Conservation (phyloP, 2,329 filamentous ascomycete genomes). For the Bisporella sp. region DNA sequence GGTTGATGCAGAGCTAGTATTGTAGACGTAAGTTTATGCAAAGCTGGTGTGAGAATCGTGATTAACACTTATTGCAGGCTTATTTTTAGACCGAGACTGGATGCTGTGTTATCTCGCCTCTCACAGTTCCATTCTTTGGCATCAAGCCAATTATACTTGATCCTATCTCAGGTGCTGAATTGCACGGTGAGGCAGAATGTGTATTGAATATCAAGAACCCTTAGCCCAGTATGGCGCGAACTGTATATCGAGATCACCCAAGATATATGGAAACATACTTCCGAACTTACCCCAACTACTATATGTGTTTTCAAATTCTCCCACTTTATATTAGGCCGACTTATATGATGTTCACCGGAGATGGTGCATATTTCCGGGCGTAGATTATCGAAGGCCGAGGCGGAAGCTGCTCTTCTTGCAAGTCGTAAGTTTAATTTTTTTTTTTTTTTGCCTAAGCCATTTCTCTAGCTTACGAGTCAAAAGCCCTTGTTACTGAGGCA, state of each 20-base stretch:
- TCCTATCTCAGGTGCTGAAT: neutral
- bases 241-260: slow-evolving; percentile 96
- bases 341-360: too few relatives aligned
- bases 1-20: neutral
- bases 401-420: slow-evolving; percentile 8
- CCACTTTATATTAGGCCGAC: too few relatives aligned
- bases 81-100: neutral
- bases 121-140: neutral
- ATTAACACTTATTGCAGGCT: too few relatives aligned
- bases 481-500: too few relatives aligned
- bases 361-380: too few relatives aligned
- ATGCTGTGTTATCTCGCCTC: neutral
- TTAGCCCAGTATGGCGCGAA: slow-evolving; percentile 98
- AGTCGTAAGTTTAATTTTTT: too few relatives aligned
- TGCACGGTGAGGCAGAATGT: slow-evolving; percentile 5
- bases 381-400: slow-evolving; percentile 1
- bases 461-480: too few relatives aligned
- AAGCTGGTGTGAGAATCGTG: too few relatives aligned
- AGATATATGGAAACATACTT: slow-evolving; percentile 98
- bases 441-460: too few relatives aligned
- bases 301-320: too few relatives aligned
- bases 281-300: too few relatives aligned
- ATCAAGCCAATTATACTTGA: neutral
- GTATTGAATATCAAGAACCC: slow-evolving; percentile 75
- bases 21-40: neutral